Percentiles rank a stretch among this genome's conserved stretches.
Conservation (phyloP, 1,139 yeast species). For the Wickerhamomyces sp. region DNA sequence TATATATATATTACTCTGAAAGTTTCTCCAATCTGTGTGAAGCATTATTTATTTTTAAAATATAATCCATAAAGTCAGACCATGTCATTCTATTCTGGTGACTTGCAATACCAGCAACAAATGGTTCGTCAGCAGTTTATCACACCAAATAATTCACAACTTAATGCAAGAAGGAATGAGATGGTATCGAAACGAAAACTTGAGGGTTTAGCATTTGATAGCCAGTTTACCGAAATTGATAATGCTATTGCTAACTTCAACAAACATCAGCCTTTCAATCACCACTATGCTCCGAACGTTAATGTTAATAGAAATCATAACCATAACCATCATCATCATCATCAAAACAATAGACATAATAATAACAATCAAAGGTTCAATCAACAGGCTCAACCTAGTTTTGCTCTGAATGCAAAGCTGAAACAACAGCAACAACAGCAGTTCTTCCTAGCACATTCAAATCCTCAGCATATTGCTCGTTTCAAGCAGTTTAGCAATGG, state of each 20-base stretch:
- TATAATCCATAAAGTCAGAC: not conserved
- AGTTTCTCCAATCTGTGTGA: too few species aligned
- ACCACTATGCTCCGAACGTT: conserved; percentile 26
- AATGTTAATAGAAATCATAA: conserved; percentile 16
- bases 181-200: conserved; percentile 3
- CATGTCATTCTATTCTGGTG: not conserved
- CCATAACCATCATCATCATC: conserved; percentile 11
- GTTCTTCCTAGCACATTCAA: conserved; percentile 13
- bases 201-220: conserved; percentile 18
- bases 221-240: conserved; percentile 24
- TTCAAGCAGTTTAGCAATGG: conserved; percentile 15
- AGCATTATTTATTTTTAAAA: too few species aligned
- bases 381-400: conserved; percentile 22
- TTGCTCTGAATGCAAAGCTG: conserved; percentile 19
- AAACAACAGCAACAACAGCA: conserved; percentile 24
- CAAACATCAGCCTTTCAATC: conserved; percentile 26
- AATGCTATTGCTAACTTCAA: conserved; percentile 25
- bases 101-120: not conserved
- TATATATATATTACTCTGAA: too few species aligned
- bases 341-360: conserved; percentile 18
- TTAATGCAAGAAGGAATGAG: too few species aligned
- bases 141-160: not conserved
- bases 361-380: conserved; percentile 14
- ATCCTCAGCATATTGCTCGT: conserved; percentile 8
- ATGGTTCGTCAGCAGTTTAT: not conserved